Conservation (phyloP, 2,329 filamentous ascomycete species). For the Tolypocladium album region DNA sequence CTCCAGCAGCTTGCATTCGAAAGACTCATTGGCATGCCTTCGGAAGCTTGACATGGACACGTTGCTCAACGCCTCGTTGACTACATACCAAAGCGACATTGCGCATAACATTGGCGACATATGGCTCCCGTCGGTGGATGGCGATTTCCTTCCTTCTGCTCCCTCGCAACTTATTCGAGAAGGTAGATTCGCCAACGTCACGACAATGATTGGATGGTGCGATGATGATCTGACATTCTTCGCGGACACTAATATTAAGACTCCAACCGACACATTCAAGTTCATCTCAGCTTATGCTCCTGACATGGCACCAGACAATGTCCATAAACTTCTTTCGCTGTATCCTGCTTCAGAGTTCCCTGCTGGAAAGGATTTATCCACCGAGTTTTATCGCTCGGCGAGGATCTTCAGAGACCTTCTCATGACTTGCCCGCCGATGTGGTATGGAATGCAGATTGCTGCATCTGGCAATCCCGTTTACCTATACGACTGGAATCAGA, state of each 20-base stretch:
- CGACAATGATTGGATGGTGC: slow-evolving; percentile 47
- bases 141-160: slow-evolving; percentile 26
- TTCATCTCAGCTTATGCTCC: slow-evolving; percentile 30
- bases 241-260: slow-evolving; percentile 27
- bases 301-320: slow-evolving; percentile 17
- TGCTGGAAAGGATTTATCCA: slow-evolving; percentile 25
- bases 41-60: slow-evolving; percentile 28
- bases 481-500: slow-evolving; percentile 43
- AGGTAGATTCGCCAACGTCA: slow-evolving; percentile 52
- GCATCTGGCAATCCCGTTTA: slow-evolving; percentile 28
- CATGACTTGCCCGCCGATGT: slow-evolving; percentile 36
- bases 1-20: slow-evolving; percentile 25
- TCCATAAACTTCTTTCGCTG: slow-evolving; percentile 31
- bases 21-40: slow-evolving; percentile 34
- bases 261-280: slow-evolving; percentile 22
- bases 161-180: slow-evolving; percentile 41
- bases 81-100: slow-evolving; percentile 28
- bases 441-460: slow-evolving; percentile 27
- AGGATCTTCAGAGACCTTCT: slow-evolving; percentile 40
- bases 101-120: slow-evolving; percentile 38
- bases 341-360: slow-evolving; percentile 39
- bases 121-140: slow-evolving; percentile 36
- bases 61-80: slow-evolving; percentile 31
- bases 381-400: slow-evolving; percentile 38
- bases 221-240: slow-evolving; percentile 33